Conservation (phyloP, 139 green algal genomes). For the Auxenochlorella protothecoides region DNA sequence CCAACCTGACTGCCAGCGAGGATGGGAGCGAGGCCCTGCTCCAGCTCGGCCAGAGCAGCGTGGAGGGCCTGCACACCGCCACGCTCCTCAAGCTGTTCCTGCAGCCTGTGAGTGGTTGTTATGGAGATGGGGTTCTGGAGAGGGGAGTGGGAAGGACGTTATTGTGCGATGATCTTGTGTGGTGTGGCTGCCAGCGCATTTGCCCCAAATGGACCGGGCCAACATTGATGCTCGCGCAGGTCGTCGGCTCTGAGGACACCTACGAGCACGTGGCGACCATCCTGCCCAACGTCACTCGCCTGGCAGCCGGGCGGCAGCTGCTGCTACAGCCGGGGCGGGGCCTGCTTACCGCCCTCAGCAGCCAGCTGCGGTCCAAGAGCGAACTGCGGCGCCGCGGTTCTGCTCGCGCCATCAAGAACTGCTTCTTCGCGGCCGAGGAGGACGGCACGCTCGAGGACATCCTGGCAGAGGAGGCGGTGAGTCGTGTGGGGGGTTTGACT, state of each 20-base stretch:
- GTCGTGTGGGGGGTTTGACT: not conserved
- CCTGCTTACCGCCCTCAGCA: constrained; percentile 39
- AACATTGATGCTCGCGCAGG: no score
- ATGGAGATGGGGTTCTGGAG: not conserved
- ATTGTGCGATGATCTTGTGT: not conserved
- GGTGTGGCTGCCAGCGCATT: not conserved
- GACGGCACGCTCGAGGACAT: constrained; percentile 33
- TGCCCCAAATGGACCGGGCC: no score
- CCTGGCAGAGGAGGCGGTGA: constrained; percentile 18
- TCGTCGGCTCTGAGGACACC: constrained; percentile 17
- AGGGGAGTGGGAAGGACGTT: not conserved
- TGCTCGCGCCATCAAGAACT: constrained; percentile 43
- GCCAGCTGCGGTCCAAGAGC: constrained; percentile 33
- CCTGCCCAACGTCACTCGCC: constrained; percentile 58
- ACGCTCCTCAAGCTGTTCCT: constrained; percentile 56
- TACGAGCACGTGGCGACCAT: constrained; percentile 60
- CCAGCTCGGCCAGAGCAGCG: constrained; percentile 34
- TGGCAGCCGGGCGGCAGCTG: constrained; percentile 36
- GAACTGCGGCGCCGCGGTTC: constrained; percentile 36
- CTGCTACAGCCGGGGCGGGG: constrained; percentile 59
- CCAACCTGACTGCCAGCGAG: constrained; percentile 65
- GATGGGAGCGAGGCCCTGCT: constrained; percentile 44
- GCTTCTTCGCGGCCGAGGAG: constrained; percentile 39
- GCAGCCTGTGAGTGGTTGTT: not conserved
- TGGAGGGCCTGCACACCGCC: constrained; percentile 50